Evolutionary conservation across 2,329 filamentous ascomycete species (phyloP).

Genomic region (Venturia nashicola): DNA sequence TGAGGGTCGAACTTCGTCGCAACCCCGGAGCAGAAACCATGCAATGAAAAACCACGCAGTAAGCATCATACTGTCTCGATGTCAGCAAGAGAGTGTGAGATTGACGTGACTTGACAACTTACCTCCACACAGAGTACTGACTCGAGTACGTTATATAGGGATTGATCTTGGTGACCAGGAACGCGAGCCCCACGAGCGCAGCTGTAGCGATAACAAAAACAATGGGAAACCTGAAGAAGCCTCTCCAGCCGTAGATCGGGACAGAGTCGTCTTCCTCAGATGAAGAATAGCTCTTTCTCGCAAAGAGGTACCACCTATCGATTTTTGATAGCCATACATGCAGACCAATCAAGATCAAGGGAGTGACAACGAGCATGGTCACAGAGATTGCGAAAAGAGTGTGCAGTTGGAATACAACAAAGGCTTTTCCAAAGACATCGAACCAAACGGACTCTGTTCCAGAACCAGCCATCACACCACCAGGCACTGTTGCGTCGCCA

Average conservation of each 20-base stretch:
- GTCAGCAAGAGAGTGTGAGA: neutral
- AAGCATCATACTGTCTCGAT: slow-evolving; percentile 55
- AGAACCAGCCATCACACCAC: slow-evolving; percentile 53
- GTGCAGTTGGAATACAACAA: slow-evolving; percentile 67
- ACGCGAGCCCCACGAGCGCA: slow-evolving; percentile 59
- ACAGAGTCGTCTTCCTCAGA: slow-evolving; percentile 45
- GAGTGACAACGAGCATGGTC: slow-evolving; percentile 67
- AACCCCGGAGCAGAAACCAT: slow-evolving; percentile 72
- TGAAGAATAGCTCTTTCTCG: slow-evolving; percentile 49
- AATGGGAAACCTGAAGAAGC: slow-evolving; percentile 74
- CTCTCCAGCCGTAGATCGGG: slow-evolving; percentile 61
- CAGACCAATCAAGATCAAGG: slow-evolving; percentile 57
- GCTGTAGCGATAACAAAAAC: slow-evolving; percentile 56
- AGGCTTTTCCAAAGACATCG: slow-evolving; percentile 70
- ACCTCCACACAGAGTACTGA: slow-evolving; percentile 68
- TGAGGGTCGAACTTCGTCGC: slow-evolving; percentile 69
- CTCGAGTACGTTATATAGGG: slow-evolving; percentile 87
- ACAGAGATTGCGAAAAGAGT: slow-evolving; percentile 84
- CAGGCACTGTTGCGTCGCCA: slow-evolving; percentile 43
- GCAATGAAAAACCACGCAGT: slow-evolving; percentile 68
- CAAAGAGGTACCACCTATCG: slow-evolving; percentile 85
- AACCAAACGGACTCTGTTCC: slow-evolving; percentile 78
- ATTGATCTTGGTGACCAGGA: slow-evolving; percentile 70
- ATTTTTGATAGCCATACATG: slow-evolving; percentile 55
- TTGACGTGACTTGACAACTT: slow-evolving; percentile 11